Base-by-base conservation (phyloP, 2,329 filamentous ascomycete species). In the Beauveria sp. region DNA sequence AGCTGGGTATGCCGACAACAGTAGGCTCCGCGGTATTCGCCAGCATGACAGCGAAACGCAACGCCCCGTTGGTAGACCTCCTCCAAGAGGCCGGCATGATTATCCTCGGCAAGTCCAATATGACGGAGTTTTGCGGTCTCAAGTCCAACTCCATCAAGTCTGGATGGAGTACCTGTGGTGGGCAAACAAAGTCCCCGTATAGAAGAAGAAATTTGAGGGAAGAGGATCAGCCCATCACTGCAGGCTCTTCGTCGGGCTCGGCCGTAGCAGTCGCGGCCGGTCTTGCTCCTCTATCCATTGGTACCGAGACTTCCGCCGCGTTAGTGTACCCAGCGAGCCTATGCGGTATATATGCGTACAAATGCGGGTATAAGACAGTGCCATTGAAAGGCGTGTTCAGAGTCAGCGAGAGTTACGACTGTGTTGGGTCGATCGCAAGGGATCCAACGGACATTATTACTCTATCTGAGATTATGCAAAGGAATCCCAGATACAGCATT, bases 61-160 rank as follows among this genome's bases (percentile, higher is more conserved):
- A 45, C 43, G 61, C 61, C 14, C 55, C 55, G 3, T 16, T 62
- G 26, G 51, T 62, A 22, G 54, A 60, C 24, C 50, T 47, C 26
- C 51, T 63, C 16, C 40, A 61, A n/a, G 45, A 53, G 2, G 62
- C 62, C 3, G 62, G 62, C 18, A n/a, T 55, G 30, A 63, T 63
- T 34, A 45, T 63, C 16, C 20, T 63, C 14, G 62, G 58, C 16
- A 63, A 63, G 28, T 28, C 57, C 18, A 63, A 63, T 38, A 51
- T 63, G 43, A 63, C 62, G 12, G 62, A 63, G 16, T 53, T 63
- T 18, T 63, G 62, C n/a, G 62, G 62, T 16, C n/a, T 60, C n/a
- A 63, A 58, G 52, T 63, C 43, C 42, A 40, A 45, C 22, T 54
- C 2, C 12, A 34, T 42, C 22, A 28, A 10, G 16, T 42, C 24